phyloP scores from a whole-genome alignment of 768 basidiomycete species.

The Chalciporus sphaerocephalus region DNA sequence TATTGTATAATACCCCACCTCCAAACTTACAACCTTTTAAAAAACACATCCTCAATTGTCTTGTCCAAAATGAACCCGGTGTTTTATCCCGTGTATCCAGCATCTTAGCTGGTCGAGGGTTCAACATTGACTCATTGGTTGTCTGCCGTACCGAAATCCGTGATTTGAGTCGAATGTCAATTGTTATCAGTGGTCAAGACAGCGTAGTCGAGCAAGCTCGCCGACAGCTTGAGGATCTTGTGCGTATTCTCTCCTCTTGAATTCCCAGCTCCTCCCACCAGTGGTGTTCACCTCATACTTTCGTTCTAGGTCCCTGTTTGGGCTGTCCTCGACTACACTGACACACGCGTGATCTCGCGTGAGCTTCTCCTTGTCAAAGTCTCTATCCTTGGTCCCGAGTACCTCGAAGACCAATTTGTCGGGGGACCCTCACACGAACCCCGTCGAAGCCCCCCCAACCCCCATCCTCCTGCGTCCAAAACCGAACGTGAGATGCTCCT shows the following conservation, averaged over 20 bases:
- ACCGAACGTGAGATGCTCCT: constrained; percentile 66
- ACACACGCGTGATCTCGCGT: constrained; percentile 85
- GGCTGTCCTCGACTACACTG: constrained; percentile 97
- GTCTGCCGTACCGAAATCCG: constrained; percentile 97
- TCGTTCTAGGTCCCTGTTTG: constrained; percentile 91
- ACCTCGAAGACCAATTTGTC: constrained; percentile 84
- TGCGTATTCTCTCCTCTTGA: constrained; percentile 37
- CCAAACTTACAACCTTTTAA: constrained; percentile 90
- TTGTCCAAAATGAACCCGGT: constrained; percentile 98
- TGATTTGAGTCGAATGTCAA: constrained; percentile 96
- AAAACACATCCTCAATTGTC: constrained; percentile 93
- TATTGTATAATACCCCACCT: constrained; percentile 93
- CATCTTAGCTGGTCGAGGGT: constrained; percentile 92
- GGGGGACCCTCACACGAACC: constrained; percentile 84
- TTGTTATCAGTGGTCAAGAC: constrained; percentile 94
- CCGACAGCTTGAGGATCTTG: constrained; percentile 92
- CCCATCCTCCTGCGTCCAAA: constrained; percentile 38
- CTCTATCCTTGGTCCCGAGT: constrained; percentile 96
- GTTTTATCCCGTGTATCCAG: constrained; percentile 98
- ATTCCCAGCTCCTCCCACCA: background rate
- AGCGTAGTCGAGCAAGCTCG: constrained; percentile 97
- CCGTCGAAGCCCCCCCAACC: constrained; percentile 35
- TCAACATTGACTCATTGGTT: constrained; percentile 98
- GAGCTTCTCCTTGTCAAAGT: constrained; percentile 95
- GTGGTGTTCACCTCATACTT: background rate